These are phyloP conservation scores for Moricandia moricandioides DNA, from an alignment of 345 rosid genomes.

Conservation along the genomic window DNA sequence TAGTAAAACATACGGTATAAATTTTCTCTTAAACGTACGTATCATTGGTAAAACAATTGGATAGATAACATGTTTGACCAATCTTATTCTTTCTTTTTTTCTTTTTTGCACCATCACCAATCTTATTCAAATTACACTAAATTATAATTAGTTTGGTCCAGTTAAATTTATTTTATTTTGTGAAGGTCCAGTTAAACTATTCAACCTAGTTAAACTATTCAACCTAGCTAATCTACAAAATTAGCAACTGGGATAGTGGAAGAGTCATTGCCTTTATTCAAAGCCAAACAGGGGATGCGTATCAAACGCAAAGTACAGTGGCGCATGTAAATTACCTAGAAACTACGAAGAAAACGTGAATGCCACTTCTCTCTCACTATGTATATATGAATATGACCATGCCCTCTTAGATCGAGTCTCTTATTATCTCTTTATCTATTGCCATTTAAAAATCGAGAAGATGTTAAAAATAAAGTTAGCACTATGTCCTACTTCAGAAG, in stretches of 20 bases:
- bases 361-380: constrained; percentile 12
- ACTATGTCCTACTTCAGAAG: constrained; percentile 20
- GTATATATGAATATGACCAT: not conserved
- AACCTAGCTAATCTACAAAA: not conserved
- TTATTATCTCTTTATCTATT: not conserved
- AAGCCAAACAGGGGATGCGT: constrained; percentile 5
- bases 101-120: no score
- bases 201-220: not conserved
- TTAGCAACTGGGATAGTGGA: constrained; percentile 22
- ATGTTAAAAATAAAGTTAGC: not conserved
- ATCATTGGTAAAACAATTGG: not conserved
- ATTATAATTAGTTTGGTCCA: not conserved
- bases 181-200: not conserved
- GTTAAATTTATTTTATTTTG: no score
- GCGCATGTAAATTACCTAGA: constrained; percentile 12
- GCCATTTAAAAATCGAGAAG: not conserved
- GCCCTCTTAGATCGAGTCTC: constrained; percentile 6
- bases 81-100: no score
- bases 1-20: not conserved
- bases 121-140: not conserved
- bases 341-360: constrained; percentile 27
- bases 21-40: not conserved
- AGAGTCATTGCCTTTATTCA: constrained; percentile 18
- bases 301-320: constrained; percentile 4
- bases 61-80: not conserved